Base-by-base conservation (phyloP, 2,329 filamentous ascomycete species). In the Decorospora gaudefroyi region DNA sequence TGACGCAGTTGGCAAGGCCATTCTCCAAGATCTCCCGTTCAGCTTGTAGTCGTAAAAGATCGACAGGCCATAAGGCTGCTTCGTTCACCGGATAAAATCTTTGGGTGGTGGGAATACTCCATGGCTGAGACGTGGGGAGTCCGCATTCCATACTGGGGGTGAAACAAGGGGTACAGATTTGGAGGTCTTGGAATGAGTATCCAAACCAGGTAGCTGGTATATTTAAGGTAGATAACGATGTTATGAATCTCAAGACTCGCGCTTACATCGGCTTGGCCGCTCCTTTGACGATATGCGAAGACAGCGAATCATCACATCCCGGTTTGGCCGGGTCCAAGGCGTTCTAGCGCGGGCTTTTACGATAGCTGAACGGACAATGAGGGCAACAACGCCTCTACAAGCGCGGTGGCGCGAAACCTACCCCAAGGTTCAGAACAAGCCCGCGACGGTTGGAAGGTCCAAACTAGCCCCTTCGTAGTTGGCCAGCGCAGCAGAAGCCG, bases 1-100 rank as follows among this genome's bases (percentile, higher is more conserved):
- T 65, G 10, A 57, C 61, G 18, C 64, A 67, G 28, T 63, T 65
- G 28, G 63, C 64, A 22, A 69, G 57, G 7, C 58, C 49, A 22
- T 49, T 50, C 11, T 67, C 62, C 8, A 69, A 45, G 6, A 66
- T 49, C 0, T 42, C 36, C 26, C 59, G 61, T 30, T 69, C 62
- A 3, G 44, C 43, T 8, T 50, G 47, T 9, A 68, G 47, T 30
- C 26, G 42, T n/a, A 36, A 33, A 13, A 64, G 16, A 13, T 47
- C 33, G 4, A 18, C 11, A 8, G 37, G 23, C 16, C 31, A 19
- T 12, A 30, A 11, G 8, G 12, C 15, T 10, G 12, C 7, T 12
- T 34, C 13, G 16, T 30, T 15, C 6, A 21, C 4, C 18, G 23
- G 22, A 28, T 46, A 35, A 10, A 34, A 34, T 15, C 15, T 21